These are phyloP conservation scores for Calycina herbarum DNA, from an alignment of 2,329 filamentous ascomycete species.

Conservation along the genomic window DNA sequence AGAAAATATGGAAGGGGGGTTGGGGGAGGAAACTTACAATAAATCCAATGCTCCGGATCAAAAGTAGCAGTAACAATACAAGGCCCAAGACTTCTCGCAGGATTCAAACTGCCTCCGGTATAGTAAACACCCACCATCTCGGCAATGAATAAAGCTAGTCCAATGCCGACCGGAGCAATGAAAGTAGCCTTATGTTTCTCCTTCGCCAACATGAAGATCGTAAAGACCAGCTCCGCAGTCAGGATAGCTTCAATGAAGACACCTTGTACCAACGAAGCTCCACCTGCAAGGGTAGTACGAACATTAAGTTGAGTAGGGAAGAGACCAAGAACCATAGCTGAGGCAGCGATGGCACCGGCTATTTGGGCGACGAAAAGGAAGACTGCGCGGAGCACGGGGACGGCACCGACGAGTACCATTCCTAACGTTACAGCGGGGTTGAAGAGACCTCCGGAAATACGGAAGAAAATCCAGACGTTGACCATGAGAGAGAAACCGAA, in stretches of 20 bases:
- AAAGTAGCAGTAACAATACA: conserved; percentile 47
- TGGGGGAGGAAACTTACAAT: conserved; percentile 34
- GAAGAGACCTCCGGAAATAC: conserved; percentile 52
- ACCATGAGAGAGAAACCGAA: conserved; percentile 45
- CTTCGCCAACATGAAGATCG: conserved; percentile 51
- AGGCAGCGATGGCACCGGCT: conserved; percentile 40
- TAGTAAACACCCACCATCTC: conserved; percentile 42
- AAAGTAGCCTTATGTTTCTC: conserved; percentile 49
- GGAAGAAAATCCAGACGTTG: conserved; percentile 57
- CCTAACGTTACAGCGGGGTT: conserved; percentile 48
- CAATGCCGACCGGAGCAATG: conserved; percentile 48
- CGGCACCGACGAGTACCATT: conserved; percentile 39
- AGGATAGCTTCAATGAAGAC: conserved; percentile 51
- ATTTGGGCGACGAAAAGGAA: conserved; percentile 40
- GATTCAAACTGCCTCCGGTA: conserved; percentile 51
- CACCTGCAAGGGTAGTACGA: conserved; percentile 43
- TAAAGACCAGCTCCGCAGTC: conserved; percentile 50
- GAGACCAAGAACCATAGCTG: conserved; percentile 44
- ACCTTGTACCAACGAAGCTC: conserved; percentile 45
- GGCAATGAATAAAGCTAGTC: conserved; percentile 47
- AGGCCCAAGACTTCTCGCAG: conserved; percentile 49
- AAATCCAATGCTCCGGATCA: conserved; percentile 50
- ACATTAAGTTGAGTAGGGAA: conserved; percentile 39
- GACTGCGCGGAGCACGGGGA: conserved; percentile 36
- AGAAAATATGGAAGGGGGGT: too few relatives aligned